Evolutionary conservation across 1,139 yeast species (phyloP), one percentile per base, ranked within the genome.

Genomic region (Yamadazyma dushanensis): DNA sequence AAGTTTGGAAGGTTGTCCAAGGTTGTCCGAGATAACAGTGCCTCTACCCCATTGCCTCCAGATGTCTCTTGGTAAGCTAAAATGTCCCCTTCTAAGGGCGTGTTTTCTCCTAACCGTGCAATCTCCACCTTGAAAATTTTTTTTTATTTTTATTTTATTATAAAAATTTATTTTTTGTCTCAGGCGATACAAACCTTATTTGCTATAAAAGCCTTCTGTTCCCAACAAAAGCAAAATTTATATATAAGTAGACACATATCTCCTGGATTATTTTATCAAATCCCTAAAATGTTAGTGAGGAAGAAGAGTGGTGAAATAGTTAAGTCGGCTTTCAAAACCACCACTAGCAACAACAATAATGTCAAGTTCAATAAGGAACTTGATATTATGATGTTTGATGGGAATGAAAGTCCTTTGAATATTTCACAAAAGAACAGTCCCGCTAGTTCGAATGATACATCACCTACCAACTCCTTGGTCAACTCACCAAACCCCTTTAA

Each of bases 231-330:
- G 8, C 16, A 15, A 10, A 14, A 5, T 8, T 5, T 25, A 13
- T 21, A 21, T 21, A 21, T 21, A 21, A 21, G 10, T 13, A 21
- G n/a, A n/a, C n/a, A n/a, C n/a, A 21, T 24, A 24, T n/a, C 9
- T 4, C 26, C 16, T n/a, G 14, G 8, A 5, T 13, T n/a, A 11
- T 13, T n/a, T 11, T n/a, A 5, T 24, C 4, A 4, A 13, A 15
- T 8, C 9, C 5, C 18, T 14, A 17, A 13, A 11, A 27, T 27
- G 17, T 46, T 65, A 28, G 44, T 66, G 9, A 59, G 68, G 34
- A 66, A 65, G 47, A 65, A 63, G 42, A 61, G 67, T 6, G 71
- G 71, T 4, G 70, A 65, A 39, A 47, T 66, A 19, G 61, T 66
- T 33, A 69, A 69, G 49, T 62, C 69, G 29, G 64, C 72, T 8